Conservation (phyloP, 2,329 filamentous ascomycete genomes). For the Aciculosporium take region DNA sequence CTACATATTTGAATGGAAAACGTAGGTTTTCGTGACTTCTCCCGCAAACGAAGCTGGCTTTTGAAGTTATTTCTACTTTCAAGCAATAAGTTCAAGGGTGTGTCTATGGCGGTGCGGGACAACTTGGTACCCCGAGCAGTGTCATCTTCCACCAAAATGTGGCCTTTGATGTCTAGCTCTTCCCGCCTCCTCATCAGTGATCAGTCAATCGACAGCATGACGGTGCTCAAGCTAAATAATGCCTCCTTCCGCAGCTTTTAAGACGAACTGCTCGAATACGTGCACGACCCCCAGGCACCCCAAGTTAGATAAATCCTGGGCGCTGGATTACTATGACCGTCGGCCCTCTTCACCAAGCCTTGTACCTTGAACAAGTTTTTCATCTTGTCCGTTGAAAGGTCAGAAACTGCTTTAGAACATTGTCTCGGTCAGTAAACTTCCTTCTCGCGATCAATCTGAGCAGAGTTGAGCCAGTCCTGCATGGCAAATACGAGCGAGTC, state of each 20-base stretch:
- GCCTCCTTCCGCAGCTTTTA: conserved; percentile 35
- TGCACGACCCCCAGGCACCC: conserved; percentile 48
- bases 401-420: conserved; percentile 50
- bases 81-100: conserved; percentile 42
- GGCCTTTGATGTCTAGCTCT: conserved; percentile 38
- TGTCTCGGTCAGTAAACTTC: conserved; percentile 44
- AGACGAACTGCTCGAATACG: conserved; percentile 41
- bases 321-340: conserved; percentile 47
- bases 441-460: conserved; percentile 40
- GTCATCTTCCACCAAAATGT: conserved; percentile 36
- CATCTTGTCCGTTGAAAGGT: conserved; percentile 46
- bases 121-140: conserved; percentile 37
- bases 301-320: conserved; percentile 49
- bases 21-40: too few relatives aligned
- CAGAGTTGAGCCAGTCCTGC: conserved; percentile 44
- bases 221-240: conserved; percentile 41
- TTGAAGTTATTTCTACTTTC: too few relatives aligned
- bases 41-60: too few relatives aligned
- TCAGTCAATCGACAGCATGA: conserved; percentile 41
- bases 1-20: too few relatives aligned
- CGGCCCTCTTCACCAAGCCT: conserved; percentile 40
- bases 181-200: conserved; percentile 35
- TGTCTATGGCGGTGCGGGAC: conserved; percentile 30
- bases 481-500: conserved; percentile 43
- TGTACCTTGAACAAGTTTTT: conserved; percentile 40